phyloP scores from a whole-genome alignment of 2,329 filamentous ascomycete genomes.

The Monosporascus sp. region DNA sequence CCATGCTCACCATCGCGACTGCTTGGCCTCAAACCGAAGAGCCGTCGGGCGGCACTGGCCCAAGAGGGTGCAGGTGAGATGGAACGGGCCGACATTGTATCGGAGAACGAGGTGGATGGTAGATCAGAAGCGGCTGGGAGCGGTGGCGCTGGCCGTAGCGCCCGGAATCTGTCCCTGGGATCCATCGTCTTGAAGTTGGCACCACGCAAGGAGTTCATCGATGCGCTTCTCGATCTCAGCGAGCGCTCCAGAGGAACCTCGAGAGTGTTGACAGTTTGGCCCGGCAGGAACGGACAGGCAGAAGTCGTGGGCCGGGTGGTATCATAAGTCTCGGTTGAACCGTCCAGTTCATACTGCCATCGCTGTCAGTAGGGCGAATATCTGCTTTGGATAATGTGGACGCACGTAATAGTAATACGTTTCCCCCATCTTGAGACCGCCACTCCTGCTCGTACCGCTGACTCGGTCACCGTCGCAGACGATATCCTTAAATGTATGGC shows the following conservation, averaged over 20 bases:
- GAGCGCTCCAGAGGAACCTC: slow-evolving; percentile 69
- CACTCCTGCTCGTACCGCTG: slow-evolving; percentile 55
- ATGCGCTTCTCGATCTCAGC: slow-evolving; percentile 57
- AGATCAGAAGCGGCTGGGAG: slow-evolving; percentile 37
- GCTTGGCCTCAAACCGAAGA: slow-evolving; percentile 40
- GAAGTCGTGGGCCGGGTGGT: slow-evolving; percentile 67
- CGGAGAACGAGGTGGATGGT: slow-evolving; percentile 22
- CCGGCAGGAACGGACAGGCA: slow-evolving; percentile 78
- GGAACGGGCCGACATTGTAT: slow-evolving; percentile 37
- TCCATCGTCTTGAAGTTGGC: slow-evolving; percentile 69
- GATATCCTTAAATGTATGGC: slow-evolving; percentile 80
- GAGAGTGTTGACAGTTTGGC: slow-evolving; percentile 80
- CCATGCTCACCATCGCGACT: slow-evolving; percentile 30
- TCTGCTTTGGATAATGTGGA: slow-evolving; percentile 14
- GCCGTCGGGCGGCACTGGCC: slow-evolving; percentile 38
- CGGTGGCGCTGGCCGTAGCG: slow-evolving; percentile 55
- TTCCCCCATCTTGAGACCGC: slow-evolving; percentile 84
- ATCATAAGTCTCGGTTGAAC: slow-evolving; percentile 72
- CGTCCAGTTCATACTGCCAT: slow-evolving; percentile 74
- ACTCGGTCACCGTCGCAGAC: slow-evolving; percentile 67
- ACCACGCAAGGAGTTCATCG: slow-evolving; percentile 53
- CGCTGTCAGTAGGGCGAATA: slow-evolving; percentile 15
- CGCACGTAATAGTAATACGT: slow-evolving; percentile 95
- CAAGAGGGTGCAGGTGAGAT: slow-evolving; percentile 45
- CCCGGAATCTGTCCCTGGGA: slow-evolving; percentile 68